A percentile compares a stretch with the other conserved stretches of the same genome.
phyloP scores from a whole-genome alignment of 352 stramenopile genomes.

The Globisporangium cylindrosporum region DNA sequence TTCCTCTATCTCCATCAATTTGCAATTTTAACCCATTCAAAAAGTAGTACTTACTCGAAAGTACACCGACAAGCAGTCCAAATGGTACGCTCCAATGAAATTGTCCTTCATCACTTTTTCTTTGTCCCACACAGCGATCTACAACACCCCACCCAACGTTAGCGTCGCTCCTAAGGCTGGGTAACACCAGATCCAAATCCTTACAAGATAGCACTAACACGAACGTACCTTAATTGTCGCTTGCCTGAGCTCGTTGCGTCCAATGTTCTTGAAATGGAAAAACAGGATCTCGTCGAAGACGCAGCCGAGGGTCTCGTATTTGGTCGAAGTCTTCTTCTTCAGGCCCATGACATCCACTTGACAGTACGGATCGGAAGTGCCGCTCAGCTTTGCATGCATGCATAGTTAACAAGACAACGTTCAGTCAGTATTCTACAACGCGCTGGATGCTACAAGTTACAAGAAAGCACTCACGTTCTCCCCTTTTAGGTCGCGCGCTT shows the following conservation, averaged over 20 bases:
- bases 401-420: background rate
- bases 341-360: slow-evolving; percentile 70
- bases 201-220: background rate
- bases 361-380: slow-evolving; percentile 88
- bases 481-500: slow-evolving; percentile 84
- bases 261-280: slow-evolving; percentile 87
- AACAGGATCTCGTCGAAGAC: slow-evolving; percentile 92
- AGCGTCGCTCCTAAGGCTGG: background rate
- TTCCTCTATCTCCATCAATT: too few relatives aligned
- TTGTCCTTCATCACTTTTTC: slow-evolving; percentile 70
- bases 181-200: background rate
- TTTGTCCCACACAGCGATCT: slow-evolving; percentile 77
- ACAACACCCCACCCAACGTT: background rate
- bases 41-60: slow-evolving; percentile 36
- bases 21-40: background rate
- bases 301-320: slow-evolving; percentile 73
- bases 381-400: slow-evolving; percentile 49
- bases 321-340: slow-evolving; percentile 79
- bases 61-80: slow-evolving; percentile 79
- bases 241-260: slow-evolving; percentile 57
- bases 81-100: slow-evolving; percentile 83
- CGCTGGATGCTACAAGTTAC: background rate
- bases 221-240: slow-evolving; percentile 61
- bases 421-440: background rate
- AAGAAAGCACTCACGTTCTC: slow-evolving; percentile 60